These are phyloP conservation scores for Neoboletus magnificus DNA, from an alignment of 768 basidiomycete genomes.

Conservation along the genomic window DNA sequence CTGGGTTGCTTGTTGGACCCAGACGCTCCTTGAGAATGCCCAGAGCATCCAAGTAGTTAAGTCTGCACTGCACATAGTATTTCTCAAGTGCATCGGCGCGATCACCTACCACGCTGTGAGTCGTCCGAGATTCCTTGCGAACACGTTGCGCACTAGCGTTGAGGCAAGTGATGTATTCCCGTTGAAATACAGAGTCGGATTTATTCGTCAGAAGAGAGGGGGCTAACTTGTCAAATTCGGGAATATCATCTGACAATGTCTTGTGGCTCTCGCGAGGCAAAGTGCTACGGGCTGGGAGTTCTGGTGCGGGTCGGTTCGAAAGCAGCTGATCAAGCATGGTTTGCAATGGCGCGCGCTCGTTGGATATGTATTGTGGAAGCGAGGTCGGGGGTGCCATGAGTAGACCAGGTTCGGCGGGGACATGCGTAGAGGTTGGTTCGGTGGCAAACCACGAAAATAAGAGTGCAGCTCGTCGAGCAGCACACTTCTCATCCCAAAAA, in stretches of 20 bases:
- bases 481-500: no score
- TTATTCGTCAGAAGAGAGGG: not conserved
- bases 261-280: not conserved
- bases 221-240: not conserved
- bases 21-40: not conserved
- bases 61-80: no score
- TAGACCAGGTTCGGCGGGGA: no score
- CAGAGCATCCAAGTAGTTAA: conserved; percentile 1
- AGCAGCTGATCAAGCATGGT: not conserved
- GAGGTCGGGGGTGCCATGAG: no score
- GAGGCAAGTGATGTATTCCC: conserved; percentile 4
- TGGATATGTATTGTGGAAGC: not conserved
- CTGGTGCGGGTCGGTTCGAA: not conserved
- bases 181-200: conserved; percentile 3
- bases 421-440: no score
- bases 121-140: no score
- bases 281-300: not conserved
- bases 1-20: conserved; percentile 3
- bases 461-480: not conserved
- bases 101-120: not conserved
- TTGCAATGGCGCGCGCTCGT: not conserved
- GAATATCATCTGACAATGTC: no score
- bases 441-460: not conserved
- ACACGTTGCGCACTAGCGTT: not conserved
- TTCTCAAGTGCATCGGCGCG: not conserved